Percentiles rank a stretch among this genome's conserved stretches.
Evolutionary conservation across 2,329 filamentous ascomycete species (phyloP).

Genomic region (Pyricularia sp.): DNA sequence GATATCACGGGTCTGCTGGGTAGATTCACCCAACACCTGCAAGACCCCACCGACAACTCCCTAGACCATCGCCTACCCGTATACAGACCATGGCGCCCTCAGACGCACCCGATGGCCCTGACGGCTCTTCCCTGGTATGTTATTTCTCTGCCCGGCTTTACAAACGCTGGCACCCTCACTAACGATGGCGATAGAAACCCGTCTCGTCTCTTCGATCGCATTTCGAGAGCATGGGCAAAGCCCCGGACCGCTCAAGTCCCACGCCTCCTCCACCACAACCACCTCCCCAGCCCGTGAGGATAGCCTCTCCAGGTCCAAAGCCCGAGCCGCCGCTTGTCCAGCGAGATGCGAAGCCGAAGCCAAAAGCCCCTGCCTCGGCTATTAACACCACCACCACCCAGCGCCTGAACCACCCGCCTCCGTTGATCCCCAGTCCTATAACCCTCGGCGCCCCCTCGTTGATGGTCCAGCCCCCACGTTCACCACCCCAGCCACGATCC

Average conservation of each 20-base stretch:
- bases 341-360: slow-evolving; percentile 25
- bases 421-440: slow-evolving; percentile 32
- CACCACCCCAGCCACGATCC: slow-evolving; percentile 46
- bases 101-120: slow-evolving; percentile 47
- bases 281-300: slow-evolving; percentile 25
- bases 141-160: neutral
- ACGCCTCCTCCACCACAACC: slow-evolving; percentile 6
- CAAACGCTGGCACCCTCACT: slow-evolving; percentile 13
- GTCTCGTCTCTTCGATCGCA: slow-evolving; percentile 74
- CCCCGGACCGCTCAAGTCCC: slow-evolving; percentile 21
- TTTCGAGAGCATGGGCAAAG: slow-evolving; percentile 66
- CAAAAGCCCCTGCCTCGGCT: slow-evolving; percentile 12
- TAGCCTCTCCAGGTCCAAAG: slow-evolving; percentile 26
- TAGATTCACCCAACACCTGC: slow-evolving; percentile 3
- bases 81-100: slow-evolving; percentile 30
- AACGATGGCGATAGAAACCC: slow-evolving; percentile 48
- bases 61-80: neutral
- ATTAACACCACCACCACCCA: neutral
- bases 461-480: slow-evolving; percentile 59
- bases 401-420: slow-evolving; percentile 6
- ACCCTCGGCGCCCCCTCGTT: slow-evolving; percentile 49
- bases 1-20: slow-evolving; percentile 4
- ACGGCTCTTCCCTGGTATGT: slow-evolving; percentile 68
- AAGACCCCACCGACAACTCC: neutral
- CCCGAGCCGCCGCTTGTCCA: slow-evolving; percentile 22